phyloP scores from a whole-genome alignment of 2,329 filamentous ascomycete genomes.

The Paecilomyces variotii region DNA sequence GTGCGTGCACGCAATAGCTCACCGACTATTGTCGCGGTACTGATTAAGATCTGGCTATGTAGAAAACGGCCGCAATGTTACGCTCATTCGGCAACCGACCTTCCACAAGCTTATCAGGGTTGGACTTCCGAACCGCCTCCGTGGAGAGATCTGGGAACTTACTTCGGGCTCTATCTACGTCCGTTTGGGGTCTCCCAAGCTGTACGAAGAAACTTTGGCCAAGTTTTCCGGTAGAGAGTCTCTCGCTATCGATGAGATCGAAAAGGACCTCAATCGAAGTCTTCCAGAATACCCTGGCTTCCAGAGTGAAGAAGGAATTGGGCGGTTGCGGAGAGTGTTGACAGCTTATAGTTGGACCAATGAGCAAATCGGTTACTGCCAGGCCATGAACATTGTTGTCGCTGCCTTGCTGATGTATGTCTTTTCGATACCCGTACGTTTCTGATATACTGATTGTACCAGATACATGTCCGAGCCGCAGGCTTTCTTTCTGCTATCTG shows the following conservation, averaged over 20 bases:
- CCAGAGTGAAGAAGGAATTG: conserved; percentile 92
- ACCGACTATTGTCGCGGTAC: background rate
- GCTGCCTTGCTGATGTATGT: conserved; percentile 83
- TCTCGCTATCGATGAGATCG: conserved; percentile 95
- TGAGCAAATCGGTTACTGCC: conserved; percentile 91
- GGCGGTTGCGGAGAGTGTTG: conserved; percentile 75
- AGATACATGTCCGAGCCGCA: conserved; percentile 93
- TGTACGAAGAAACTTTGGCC: conserved; percentile 74
- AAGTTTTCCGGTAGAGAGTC: conserved; percentile 82
- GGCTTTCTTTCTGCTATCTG: conserved; percentile 87
- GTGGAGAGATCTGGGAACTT: conserved; percentile 94
- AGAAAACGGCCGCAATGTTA: conserved; percentile 91
- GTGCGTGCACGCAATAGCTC: conserved; percentile 16
- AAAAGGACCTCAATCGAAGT: conserved; percentile 95
- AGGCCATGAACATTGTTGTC: conserved; percentile 99
- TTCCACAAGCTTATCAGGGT: conserved; percentile 97
- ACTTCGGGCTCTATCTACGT: conserved; percentile 86
- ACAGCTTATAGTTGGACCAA: conserved; percentile 98
- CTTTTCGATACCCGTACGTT: background rate
- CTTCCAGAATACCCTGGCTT: conserved; percentile 96
- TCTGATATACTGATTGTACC: conserved; percentile 13
- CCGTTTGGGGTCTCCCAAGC: conserved; percentile 72
- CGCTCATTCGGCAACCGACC: conserved; percentile 86
- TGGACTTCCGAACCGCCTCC: conserved; percentile 81
- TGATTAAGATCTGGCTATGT: conserved; percentile 8